These are phyloP conservation scores for Rossbeevera mucosa DNA, from an alignment of 768 basidiomycete species.

Conservation along the genomic window DNA sequence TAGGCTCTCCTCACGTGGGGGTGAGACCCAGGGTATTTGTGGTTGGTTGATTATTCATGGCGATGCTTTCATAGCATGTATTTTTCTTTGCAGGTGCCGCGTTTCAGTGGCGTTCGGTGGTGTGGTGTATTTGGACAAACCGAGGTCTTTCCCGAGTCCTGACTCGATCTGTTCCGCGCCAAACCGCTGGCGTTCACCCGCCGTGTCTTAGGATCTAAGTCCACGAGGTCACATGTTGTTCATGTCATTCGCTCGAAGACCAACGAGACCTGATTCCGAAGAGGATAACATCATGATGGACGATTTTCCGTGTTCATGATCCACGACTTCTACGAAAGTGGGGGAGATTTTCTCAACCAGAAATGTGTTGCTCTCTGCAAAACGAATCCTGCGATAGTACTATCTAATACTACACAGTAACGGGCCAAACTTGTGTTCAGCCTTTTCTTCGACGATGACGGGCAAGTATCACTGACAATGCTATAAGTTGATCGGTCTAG, in stretches of 20 bases:
- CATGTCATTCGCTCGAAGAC: neutral
- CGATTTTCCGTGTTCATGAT: neutral
- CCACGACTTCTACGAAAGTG: neutral
- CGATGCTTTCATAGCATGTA: slow-evolving; percentile 17
- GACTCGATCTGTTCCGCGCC: neutral
- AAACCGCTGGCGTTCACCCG: neutral
- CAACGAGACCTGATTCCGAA: neutral
- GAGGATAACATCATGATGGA: slow-evolving; percentile 4
- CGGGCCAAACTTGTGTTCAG: too few relatives aligned
- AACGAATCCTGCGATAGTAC: too few relatives aligned
- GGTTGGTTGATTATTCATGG: neutral
- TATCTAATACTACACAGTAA: too few relatives aligned
- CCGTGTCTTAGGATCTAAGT: neutral
- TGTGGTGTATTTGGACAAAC: slow-evolving; percentile 40
- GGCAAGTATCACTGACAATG: too few relatives aligned
- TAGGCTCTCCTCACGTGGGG: slow-evolving; percentile 58
- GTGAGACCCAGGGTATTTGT: slow-evolving; percentile 34
- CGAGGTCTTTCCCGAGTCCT: slow-evolving; percentile 2
- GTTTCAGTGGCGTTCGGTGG: slow-evolving; percentile 28
- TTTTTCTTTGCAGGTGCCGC: slow-evolving; percentile 27
- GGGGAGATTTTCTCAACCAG: too few relatives aligned
- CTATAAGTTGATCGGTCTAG: too few relatives aligned
- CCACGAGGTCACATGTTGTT: neutral
- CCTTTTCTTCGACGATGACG: too few relatives aligned
- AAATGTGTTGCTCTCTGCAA: too few relatives aligned